These are phyloP conservation scores for Fusarium nelsonii DNA, from an alignment of 2,329 filamentous ascomycete species.

Conservation along the genomic window DNA sequence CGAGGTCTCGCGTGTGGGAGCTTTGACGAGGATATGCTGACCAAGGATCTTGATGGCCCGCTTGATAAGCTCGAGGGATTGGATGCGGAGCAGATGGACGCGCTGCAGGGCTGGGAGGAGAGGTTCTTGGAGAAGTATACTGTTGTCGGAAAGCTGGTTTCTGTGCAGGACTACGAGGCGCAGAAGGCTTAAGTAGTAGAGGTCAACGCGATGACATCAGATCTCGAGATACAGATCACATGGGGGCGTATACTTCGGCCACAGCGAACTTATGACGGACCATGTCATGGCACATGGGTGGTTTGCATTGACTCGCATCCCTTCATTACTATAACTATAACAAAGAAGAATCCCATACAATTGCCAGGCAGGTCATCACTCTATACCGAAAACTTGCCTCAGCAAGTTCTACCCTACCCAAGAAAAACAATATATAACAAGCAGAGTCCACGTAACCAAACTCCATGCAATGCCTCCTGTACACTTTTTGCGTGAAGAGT, in stretches of 20 bases:
- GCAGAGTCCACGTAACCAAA: conserved; percentile 48
- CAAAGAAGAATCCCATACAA: conserved; percentile 31
- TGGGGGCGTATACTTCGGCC: not conserved
- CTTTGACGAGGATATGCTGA: conserved; percentile 96
- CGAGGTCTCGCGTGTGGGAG: conserved; percentile 89
- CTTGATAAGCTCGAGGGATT: conserved; percentile 82
- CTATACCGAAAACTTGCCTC: conserved; percentile 31
- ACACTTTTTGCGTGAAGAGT: conserved; percentile 41
- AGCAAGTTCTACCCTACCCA: conserved; percentile 36
- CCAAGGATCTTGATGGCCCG: conserved; percentile 86
- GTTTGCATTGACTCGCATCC: conserved; percentile 36
- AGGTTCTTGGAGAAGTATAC: conserved; percentile 94
- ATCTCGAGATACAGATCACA: not conserved
- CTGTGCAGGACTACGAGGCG: conserved; percentile 56
- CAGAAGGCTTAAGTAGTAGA: conserved; percentile 29
- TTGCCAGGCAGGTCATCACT: conserved; percentile 13
- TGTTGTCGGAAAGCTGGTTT: conserved; percentile 88
- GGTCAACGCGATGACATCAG: not conserved
- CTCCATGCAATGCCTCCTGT: conserved; percentile 54
- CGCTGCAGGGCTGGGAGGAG: conserved; percentile 91
- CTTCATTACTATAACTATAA: conserved; percentile 41
- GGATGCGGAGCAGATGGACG: conserved; percentile 81
- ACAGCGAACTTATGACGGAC: not conserved
- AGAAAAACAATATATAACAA: conserved; percentile 37
- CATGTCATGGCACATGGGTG: conserved; percentile 15